Evolutionary conservation across 371 early-diverging fungal species (phyloP), one percentile per base, ranked within the genome.

Genomic region (Dinochytrium kinnereticum): DNA sequence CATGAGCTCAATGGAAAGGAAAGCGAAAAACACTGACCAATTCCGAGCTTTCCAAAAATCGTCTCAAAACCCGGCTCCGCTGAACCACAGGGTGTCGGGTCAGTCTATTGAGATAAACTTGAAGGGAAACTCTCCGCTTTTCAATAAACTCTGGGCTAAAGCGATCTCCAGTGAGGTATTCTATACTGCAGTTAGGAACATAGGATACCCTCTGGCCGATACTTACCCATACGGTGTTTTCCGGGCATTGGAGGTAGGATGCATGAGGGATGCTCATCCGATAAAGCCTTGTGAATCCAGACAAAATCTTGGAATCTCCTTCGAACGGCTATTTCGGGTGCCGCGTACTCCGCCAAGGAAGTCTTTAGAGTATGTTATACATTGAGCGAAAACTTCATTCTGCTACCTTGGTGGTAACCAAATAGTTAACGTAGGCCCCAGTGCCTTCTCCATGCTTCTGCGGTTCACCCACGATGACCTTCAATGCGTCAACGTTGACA

Each of bases 281-380:
- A 72, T 40, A 98, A 84, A 57, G 88, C 89, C 66, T 86, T 81
- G 75, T 96, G 89, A 59, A 98, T 87, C 93, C 93, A 93, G 15
- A 89, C 89, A 87, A 98, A 98, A 79, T 98, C 98, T 78, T 91
- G 93, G 83, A 92, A 98, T 70, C 98, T 88, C 73, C 97, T 87
- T 67, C 96, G 87, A 31, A 95, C 91, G 26, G 82, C 73, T 50
- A 77, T 30, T 26, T 77, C 80, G 5, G 85, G 77, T 15, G 79
- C 75, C 2, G 83, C 74, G 69, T 90, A 91, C 3, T 84, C 80
- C 44, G 81, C 82, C 34, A 91, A 65, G 0, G 80, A 78, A 1
- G 91, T 91, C 91, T 92, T n/a, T n/a, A n/a, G n/a, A n/a, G n/a
- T n/a, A n/a, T n/a, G n/a, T n/a, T n/a, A n/a, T n/a, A n/a, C n/a